Base-by-base conservation (phyloP, 1,284 basidiomycete genomes). In the Trichosporon inkin region DNA sequence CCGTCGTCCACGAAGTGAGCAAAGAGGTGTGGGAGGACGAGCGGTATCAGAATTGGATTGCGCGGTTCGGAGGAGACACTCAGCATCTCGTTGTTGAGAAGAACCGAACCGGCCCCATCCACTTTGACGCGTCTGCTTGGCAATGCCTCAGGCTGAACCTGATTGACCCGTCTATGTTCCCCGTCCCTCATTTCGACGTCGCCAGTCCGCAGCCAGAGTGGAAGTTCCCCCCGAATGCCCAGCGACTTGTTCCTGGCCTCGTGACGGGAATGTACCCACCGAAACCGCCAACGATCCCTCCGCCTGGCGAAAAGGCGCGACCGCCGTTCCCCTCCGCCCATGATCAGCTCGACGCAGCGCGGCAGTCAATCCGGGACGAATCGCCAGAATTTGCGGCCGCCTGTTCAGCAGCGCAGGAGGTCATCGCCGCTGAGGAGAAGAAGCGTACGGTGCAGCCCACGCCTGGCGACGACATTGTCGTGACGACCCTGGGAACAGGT, bases 401-500 rank as follows among this genome's bases (percentile, higher is more conserved):
- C 10, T 66, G 67, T 40, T 58, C 67, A 19, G 55, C 56, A 13
- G 69, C 70, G 2, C 63, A 65, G 19, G 57, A 54, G 10, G 57
- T 63, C 8, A 65, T 73, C 3, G 61, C 61, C 4, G 58, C 40
- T 17, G 60, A 62, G 35, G 61, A 49, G 3, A 39, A 22, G 32
- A 28, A 37, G 17, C 40, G 57, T 5, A 11, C 17, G 2, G 34
- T 37, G 7, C 6, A 22, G 3, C 65, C 57, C 32, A 67, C 68
- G 54, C 80, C 80, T 16, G 87, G 89, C 1, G 83, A 84, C 53
- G 83, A 89, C 58, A 83, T 97, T 11, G 79, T 80, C 2, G 79
- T 97, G 40, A 84, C 89, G 3, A 84, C 93, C 0, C 81, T 97
- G 1, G 94, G 94, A 1, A 97, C 94, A 0, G 90, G 90, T 5